These are phyloP conservation scores for Entrophospora sp. DNA, from an alignment of 192 early-diverging fungal genomes.

Conservation along the genomic window DNA sequence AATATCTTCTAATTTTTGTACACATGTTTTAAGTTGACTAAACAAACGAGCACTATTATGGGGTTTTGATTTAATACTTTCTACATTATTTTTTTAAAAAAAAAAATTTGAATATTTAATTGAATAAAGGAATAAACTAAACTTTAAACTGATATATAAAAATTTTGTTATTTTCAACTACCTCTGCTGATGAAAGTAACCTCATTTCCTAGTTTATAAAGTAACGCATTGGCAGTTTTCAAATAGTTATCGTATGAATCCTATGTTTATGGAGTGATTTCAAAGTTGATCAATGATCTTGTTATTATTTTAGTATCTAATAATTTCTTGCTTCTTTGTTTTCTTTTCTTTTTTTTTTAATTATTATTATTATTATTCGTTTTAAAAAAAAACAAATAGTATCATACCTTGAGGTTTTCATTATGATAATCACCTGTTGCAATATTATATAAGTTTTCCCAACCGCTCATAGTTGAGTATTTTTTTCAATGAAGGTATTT, in stretches of 20 bases:
- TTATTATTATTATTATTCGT: neutral
- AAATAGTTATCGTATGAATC: constrained; percentile 5
- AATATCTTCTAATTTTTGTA: constrained; percentile 8
- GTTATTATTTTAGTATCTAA: too few relatives aligned
- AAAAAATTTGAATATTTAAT: too few relatives aligned
- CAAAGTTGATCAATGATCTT: too few relatives aligned
- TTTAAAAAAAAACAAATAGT: neutral
- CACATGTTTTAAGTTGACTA: constrained; percentile 8
- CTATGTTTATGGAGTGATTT: neutral
- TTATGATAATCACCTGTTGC: neutral
- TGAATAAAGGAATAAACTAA: neutral
- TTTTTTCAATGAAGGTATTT: too few relatives aligned
- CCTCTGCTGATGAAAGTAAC: constrained; percentile 13
- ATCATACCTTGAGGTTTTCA: constrained; percentile 14
- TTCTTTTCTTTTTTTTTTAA: too few relatives aligned
- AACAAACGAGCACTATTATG: neutral
- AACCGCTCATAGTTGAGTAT: constrained; percentile 10
- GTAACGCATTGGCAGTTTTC: constrained; percentile 5
- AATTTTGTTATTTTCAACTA: neutral
- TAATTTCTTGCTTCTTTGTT: too few relatives aligned
- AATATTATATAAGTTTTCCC: constrained; percentile 1
- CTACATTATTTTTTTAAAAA: too few relatives aligned
- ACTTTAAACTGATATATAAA: neutral
- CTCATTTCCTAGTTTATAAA: constrained; percentile 3
- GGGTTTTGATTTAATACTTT: constrained; percentile 4